A percentile compares a stretch with the other conserved stretches of the same genome.
phyloP scores from a whole-genome alignment of 345 rosid species.

The Camelina laxa region DNA sequence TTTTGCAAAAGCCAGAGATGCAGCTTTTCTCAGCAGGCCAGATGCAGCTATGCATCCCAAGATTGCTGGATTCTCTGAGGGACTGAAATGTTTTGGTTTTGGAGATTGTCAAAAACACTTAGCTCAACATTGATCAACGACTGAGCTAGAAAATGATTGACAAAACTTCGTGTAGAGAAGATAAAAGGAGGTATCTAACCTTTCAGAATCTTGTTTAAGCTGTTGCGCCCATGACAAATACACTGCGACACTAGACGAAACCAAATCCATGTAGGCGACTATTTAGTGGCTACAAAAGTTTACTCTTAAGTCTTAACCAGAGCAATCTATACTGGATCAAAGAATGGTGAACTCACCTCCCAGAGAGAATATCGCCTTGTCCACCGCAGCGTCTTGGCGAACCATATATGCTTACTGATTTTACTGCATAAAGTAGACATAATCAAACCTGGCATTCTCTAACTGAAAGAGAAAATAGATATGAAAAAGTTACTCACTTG shows the following conservation, averaged over 20 bases:
- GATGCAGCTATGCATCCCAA: constrained; percentile 93
- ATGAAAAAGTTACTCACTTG: constrained; percentile 52
- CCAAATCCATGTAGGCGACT: constrained; percentile 14
- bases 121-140: background rate
- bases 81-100: constrained; percentile 22
- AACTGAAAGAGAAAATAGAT: background rate
- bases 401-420: constrained; percentile 76
- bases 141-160: constrained; percentile 10
- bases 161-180: background rate
- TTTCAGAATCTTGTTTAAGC: constrained; percentile 44
- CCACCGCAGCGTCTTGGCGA: constrained; percentile 97
- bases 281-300: constrained; percentile 27
- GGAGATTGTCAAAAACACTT: constrained; percentile 16
- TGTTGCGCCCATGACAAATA: constrained; percentile 88
- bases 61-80: constrained; percentile 60
- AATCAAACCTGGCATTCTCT: background rate
- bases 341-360: constrained; percentile 59
- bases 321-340: constrained; percentile 1
- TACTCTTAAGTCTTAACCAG: constrained; percentile 2
- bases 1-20: constrained; percentile 67
- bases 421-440: constrained; percentile 53
- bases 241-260: constrained; percentile 71
- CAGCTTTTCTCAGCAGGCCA: constrained; percentile 85
- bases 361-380: constrained; percentile 97
- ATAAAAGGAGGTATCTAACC: constrained; percentile 45